A percentile compares a stretch with the other conserved stretches of the same genome.
phyloP scores from a whole-genome alignment of 2,329 filamentous ascomycete species.

The Mollisia scopiformis region DNA sequence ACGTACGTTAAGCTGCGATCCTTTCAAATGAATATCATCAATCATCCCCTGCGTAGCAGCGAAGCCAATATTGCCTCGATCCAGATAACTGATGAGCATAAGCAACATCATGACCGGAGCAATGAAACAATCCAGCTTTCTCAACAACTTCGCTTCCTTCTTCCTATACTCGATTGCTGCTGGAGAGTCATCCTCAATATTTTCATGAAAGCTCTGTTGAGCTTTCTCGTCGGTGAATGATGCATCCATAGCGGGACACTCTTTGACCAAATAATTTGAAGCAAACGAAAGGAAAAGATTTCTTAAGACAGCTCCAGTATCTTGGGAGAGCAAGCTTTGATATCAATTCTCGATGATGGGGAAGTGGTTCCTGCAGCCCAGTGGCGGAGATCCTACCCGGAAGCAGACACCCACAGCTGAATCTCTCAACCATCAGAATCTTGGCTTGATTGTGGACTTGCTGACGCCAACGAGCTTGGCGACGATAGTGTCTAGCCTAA shows the following conservation, averaged over 20 bases:
- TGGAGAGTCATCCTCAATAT: conserved; percentile 4
- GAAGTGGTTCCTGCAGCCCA: background rate
- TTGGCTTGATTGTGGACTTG: background rate
- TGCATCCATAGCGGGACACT: background rate
- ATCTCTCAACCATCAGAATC: background rate
- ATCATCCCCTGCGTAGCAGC: conserved; percentile 16
- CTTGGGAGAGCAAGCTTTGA: background rate
- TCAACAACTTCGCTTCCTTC: conserved; percentile 40
- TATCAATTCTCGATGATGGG: background rate
- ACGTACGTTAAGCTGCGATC: conserved; percentile 5
- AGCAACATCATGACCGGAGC: conserved; percentile 71
- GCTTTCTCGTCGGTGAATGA: conserved; percentile 12
- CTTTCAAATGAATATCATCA: conserved; percentile 9
- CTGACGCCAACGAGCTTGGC: background rate
- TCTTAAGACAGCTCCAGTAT: background rate
- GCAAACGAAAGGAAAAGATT: background rate
- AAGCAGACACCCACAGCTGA: background rate
- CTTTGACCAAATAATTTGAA: background rate
- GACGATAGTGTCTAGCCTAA: background rate
- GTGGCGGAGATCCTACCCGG: background rate
- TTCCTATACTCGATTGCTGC: conserved; percentile 5
- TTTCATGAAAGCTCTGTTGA: conserved; percentile 11
- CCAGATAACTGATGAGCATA: conserved; percentile 79
- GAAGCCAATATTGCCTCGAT: conserved; percentile 46
- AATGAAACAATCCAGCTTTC: conserved; percentile 66